Percentiles rank a stretch among this genome's conserved stretches.
phyloP scores from a whole-genome alignment of 495 filamentous ascomycete genomes.

The Penicillium arizonense region DNA sequence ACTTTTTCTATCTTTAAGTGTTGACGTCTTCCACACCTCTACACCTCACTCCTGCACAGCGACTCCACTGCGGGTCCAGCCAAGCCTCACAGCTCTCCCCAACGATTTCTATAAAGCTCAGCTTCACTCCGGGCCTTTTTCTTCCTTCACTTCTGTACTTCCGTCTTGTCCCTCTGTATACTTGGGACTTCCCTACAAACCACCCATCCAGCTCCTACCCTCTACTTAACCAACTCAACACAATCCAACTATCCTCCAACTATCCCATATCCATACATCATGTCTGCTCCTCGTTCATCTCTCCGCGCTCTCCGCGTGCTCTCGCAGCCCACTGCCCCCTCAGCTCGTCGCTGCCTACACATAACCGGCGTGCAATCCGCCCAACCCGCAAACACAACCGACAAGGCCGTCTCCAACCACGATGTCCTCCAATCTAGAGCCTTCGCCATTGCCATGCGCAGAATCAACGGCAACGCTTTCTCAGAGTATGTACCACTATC shows the following conservation, averaged over 20 bases:
- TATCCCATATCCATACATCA: slow-evolving; percentile 23
- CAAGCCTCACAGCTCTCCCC: slow-evolving; percentile 33
- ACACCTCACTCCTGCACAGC: background rate
- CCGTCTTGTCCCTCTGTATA: background rate
- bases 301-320: slow-evolving; percentile 49
- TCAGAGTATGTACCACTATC: slow-evolving; percentile 32
- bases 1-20: background rate
- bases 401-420: slow-evolving; percentile 48
- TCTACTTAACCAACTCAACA: background rate
- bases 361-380: slow-evolving; percentile 55
- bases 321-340: slow-evolving; percentile 37
- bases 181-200: background rate
- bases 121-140: slow-evolving; percentile 2
- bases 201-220: slow-evolving; percentile 7
- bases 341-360: slow-evolving; percentile 48
- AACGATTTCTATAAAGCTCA: slow-evolving; percentile 28
- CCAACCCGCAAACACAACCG: slow-evolving; percentile 34
- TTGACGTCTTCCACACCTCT: slow-evolving; percentile 4
- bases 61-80: slow-evolving; percentile 24
- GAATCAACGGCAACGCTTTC: slow-evolving; percentile 42
- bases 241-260: background rate
- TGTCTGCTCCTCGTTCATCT: slow-evolving; percentile 52
- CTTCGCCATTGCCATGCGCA: slow-evolving; percentile 53
- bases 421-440: slow-evolving; percentile 51
- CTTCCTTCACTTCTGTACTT: background rate